Evolutionary conservation across 495 filamentous ascomycete species (phyloP).

Genomic region (Penicillium nucicola): DNA sequence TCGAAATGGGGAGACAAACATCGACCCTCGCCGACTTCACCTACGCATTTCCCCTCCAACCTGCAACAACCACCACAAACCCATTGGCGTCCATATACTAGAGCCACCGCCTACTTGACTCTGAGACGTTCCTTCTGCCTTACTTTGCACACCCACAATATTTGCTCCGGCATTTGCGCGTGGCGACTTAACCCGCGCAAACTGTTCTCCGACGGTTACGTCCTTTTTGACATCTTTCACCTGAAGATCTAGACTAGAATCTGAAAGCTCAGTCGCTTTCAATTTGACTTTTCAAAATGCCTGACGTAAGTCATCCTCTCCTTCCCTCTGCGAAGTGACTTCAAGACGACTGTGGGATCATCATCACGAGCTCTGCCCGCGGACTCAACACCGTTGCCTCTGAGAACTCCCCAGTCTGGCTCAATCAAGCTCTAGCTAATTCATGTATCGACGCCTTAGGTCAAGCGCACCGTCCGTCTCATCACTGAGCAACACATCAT

Average conservation of each 20-base stretch:
- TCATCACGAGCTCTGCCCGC: background rate
- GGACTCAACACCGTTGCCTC: background rate
- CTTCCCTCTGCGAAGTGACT: background rate
- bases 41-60: background rate
- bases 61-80: too few species aligned
- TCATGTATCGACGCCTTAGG: slow-evolving; percentile 37
- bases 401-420: background rate
- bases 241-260: too few species aligned
- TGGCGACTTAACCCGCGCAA: too few species aligned
- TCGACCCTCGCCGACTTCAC: slow-evolving; percentile 1
- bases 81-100: too few species aligned
- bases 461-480: slow-evolving; percentile 86
- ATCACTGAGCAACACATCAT: slow-evolving; percentile 86
- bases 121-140: too few species aligned
- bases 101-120: too few species aligned
- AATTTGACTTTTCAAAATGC: slow-evolving; percentile 29
- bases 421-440: background rate
- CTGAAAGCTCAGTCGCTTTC: too few species aligned
- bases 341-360: background rate
- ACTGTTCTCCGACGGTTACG: too few species aligned
- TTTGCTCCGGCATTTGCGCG: too few species aligned
- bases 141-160: too few species aligned
- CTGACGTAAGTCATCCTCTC: slow-evolving; percentile 37
- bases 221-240: too few species aligned
- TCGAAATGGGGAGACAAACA: too few species aligned